These are phyloP conservation scores for Botrytis pseudocinerea DNA, from an alignment of 2,329 filamentous ascomycete species.

Conservation along the genomic window DNA sequence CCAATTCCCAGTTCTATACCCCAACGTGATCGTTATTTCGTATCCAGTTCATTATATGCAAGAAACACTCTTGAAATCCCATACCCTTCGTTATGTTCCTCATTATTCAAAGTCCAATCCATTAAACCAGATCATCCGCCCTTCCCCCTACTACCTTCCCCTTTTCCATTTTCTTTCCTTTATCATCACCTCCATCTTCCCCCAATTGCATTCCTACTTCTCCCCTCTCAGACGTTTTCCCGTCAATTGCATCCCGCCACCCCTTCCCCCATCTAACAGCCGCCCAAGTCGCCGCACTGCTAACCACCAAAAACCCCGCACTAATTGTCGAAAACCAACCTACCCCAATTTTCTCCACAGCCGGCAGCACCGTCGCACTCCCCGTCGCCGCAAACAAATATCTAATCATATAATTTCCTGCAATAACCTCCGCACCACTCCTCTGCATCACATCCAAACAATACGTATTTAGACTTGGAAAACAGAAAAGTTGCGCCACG, in stretches of 20 bases:
- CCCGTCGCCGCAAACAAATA: slow-evolving; percentile 74
- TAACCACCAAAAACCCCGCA: slow-evolving; percentile 54
- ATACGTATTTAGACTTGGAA: slow-evolving; percentile 76
- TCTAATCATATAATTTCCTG: slow-evolving; percentile 76
- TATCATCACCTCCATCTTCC: background rate
- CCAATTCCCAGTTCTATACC: background rate
- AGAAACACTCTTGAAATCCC: background rate
- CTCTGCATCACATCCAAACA: slow-evolving; percentile 79
- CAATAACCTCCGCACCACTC: slow-evolving; percentile 70
- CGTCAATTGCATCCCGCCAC: slow-evolving; percentile 53
- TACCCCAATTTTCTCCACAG: slow-evolving; percentile 71
- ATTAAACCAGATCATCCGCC: background rate
- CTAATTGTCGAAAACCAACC: slow-evolving; percentile 79
- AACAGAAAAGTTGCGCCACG: slow-evolving; percentile 72
- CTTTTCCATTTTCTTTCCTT: background rate
- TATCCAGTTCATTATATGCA: background rate
- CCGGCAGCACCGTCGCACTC: slow-evolving; percentile 71
- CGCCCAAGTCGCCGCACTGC: slow-evolving; percentile 30
- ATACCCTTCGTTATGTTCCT: background rate
- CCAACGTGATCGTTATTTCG: background rate
- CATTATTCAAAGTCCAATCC: background rate
- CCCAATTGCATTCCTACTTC: slow-evolving; percentile 23
- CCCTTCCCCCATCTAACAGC: slow-evolving; percentile 35
- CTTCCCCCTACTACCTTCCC: background rate
- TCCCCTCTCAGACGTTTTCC: slow-evolving; percentile 45